Evolutionary conservation across 345 rosid genomes (phyloP), one percentile per base, ranked within the genome.

Genomic region (Rhodamnia argentea): DNA sequence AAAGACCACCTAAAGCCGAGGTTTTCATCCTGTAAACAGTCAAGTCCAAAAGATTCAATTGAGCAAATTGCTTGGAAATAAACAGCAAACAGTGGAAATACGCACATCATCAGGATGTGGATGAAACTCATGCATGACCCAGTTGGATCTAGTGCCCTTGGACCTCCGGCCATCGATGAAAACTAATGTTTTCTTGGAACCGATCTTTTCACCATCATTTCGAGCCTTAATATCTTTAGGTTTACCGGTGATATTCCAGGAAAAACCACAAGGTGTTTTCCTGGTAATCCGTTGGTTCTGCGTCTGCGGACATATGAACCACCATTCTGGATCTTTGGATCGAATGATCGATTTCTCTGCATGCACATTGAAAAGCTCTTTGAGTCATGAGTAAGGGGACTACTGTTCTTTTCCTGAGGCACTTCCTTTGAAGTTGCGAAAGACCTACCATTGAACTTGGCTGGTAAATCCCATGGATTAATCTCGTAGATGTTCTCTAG

Each of bases 61-160:
- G 78, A 32, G 24, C 16, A 32, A 70, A 70, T 18, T 18, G 20
- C 47, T 70, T 70, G 13, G 78, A 70, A 70, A 70, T 32, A 70
- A 70, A 70, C 37, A 32, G 24, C 13, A 70, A 70, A 70, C 0
- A 16, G 78, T 32, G 32, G 47, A 32, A 9, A 70, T 70, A 70
- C 78, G 13, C 13, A 70, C 78, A 32, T 32, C 44, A 32, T 70
- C 78, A 32, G 78, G 78, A 70, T 70, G 52, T 0, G 58, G 86
- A 42, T 40, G 83, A 51, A 52, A 76, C 50, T 85, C 86, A 52
- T 85, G 84, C 87, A 85, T 76, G 27, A 76, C 55, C 84, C 87
- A 85, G 70, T 56, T 27, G 16, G 86, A 74, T 52, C 29, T 56
- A 7, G 62, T n/a, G 23, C 53, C 59, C 83, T 76, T 85, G 70